A percentile compares a stretch with the other conserved stretches of the same genome.
Conservation (phyloP, 2,329 filamentous ascomycete genomes). For the Colletotrichum sp. region DNA sequence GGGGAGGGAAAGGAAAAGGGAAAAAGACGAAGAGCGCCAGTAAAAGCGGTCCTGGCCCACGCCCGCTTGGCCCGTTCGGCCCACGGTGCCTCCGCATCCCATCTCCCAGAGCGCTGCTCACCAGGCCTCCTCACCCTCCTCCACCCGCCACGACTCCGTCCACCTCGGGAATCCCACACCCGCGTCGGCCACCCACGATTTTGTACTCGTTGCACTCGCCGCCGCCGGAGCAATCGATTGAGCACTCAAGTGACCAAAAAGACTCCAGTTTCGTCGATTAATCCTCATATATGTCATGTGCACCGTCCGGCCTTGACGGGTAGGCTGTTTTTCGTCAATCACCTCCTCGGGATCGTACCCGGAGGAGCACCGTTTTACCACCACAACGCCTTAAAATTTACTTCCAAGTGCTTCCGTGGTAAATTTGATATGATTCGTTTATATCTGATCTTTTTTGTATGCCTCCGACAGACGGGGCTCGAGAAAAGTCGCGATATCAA, state of each 20-base stretch:
- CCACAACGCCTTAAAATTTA: background rate
- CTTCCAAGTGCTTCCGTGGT: background rate
- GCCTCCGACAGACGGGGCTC: background rate
- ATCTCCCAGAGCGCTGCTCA: constrained; percentile 19
- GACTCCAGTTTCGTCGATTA: background rate
- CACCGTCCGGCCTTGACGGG: background rate
- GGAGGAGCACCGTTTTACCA: constrained; percentile 1
- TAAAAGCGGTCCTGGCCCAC: constrained; percentile 22
- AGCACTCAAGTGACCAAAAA: constrained; percentile 32
- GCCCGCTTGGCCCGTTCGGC: constrained; percentile 22
- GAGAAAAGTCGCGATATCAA: constrained; percentile 13
- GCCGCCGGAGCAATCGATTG: constrained; percentile 39
- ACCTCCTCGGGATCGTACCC: constrained; percentile 15
- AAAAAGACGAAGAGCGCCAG: constrained; percentile 25
- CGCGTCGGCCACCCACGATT: constrained; percentile 53
- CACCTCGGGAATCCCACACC: constrained; percentile 32
- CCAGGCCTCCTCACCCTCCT: constrained; percentile 29
- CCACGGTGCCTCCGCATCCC: constrained; percentile 22
- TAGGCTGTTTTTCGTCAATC: constrained; percentile 15
- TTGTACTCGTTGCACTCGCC: constrained; percentile 70
- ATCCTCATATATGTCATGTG: background rate
- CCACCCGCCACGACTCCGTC: constrained; percentile 35
- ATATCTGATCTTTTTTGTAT: background rate
- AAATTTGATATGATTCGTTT: too few relatives aligned
- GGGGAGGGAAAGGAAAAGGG: constrained; percentile 35